Base-by-base conservation (phyloP, 2,329 filamentous ascomycete species). In the Ophiocordyceps camponoti-leonardi region DNA sequence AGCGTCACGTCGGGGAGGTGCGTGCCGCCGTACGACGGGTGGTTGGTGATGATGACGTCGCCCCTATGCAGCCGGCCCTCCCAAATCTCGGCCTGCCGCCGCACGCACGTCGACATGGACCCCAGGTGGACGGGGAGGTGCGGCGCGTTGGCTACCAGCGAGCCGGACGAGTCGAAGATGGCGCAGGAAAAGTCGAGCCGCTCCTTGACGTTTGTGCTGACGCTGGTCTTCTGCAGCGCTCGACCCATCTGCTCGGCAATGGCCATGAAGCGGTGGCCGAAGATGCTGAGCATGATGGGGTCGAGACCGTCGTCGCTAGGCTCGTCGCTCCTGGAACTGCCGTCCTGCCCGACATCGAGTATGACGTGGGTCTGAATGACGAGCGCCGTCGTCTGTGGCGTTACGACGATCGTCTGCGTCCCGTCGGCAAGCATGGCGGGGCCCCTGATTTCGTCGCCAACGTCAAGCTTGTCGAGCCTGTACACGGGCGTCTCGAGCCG, bases 231-330 rank as follows among this genome's bases (percentile, higher is more conserved):
- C 55, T 87, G 81, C n/a, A 90, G 61, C 4, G 81, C 80, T 44
- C 80, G 71, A 0, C 84, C 83, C 83, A 88, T 88, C 55, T 88
- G 83, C 59, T 88, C 84, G 0, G 84, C 84, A 49, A 88, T 85
- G 3, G 80, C 78, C 83, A 88, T 88, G 63, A 90, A 90, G 3
- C 83, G 71, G 58, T 88, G 82, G 0, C 78, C 81, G 54, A 90
- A 88, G 48, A 88, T 81, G 51, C 76, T 82, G 1, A 90, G 68
- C 59, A 83, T 72, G 52, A 88, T 83, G 11, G 81, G 82, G 46
- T 49, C 51, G 18, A 37, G 35, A 16, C n/a, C 35, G 35, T 12
- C 12, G 31, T 12, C 16, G 11, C 11, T 11, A 16, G 31, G 31
- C 0, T 94, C 85, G 43, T 77, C 73, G 3, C 63, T 10, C 8